Evolutionary conservation across 2,329 filamentous ascomycete species (phyloP), one percentile per base, ranked within the genome.

Genomic region (Microcyclosporella mali): DNA sequence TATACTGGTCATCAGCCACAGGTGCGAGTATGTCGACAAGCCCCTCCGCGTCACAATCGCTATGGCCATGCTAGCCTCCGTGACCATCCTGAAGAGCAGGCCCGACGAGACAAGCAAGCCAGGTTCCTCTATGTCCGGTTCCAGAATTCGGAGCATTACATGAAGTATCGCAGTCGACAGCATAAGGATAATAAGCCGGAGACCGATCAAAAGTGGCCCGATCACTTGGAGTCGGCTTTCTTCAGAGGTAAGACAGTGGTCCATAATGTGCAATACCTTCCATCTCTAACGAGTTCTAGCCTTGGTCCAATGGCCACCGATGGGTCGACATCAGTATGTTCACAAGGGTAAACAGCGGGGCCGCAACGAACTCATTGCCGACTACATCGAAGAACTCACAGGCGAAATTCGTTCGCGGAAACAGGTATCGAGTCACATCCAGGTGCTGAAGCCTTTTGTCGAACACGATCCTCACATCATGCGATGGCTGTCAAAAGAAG

Each of bases 341-440:
- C 51, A 61, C 44, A 67, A 74, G 43, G 72, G 72, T 34, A 74
- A 75, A 56, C 71, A 69, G 14, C 71, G 73, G 49, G 78, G 78
- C 18, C 72, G 78, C 30, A 82, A 82, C 55, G 78, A 81, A 59
- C 63, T 81, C 34, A 79, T 82, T 47, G 70, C 77, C 16, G 70
- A 78, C 52, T 76, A 72, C 40, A 81, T 82, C 46, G 63, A 67
- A 50, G 70, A 70, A 43, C 65, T 70, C 45, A 81, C 77, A 6
- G 75, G 77, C 16, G 71, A 72, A 43, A 56, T 54, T 18, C 67
- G 78, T 40, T 64, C 61, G 12, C 68, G 78, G 38, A 82, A 82
- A 58, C 75, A 81, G 55, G 74, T 82, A 3, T 81, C 78, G 0
- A 82, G 78, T 53, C 78, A 82, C 56, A 71, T 81, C 18, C 78